Evolutionary conservation across 805 yeast species (phyloP), one percentile per base, ranked within the genome.

Genomic region (Candida glaebosa): DNA sequence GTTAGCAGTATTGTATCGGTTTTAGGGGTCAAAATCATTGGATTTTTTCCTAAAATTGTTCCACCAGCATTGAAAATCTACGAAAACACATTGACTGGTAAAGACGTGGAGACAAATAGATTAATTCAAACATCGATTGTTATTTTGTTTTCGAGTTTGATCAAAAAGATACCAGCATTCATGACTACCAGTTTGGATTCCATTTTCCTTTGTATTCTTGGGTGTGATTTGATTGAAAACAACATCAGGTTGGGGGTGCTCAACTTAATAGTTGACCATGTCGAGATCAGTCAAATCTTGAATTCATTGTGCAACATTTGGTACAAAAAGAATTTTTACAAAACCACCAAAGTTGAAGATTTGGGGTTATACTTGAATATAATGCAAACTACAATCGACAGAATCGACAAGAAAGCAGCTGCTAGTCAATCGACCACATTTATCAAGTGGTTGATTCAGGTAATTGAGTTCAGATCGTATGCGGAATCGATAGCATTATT

Each of bases 121-220:
- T 59, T 79, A 43, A 57, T 88, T 26, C 93, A 88, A 57, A 70
- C 87, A 12, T 78, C 97, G 0, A 73, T 83, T 12, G 63, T 87
- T 44, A 76, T 87, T 26, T 68, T 91, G 34, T 71, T 87, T 42
- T 81, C 96, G 4, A 77, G 89, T 34, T 71, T 87, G 54, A 67
- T 90, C 38, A 87, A 83, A 62, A 81, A 87, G 51, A 81, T 93
- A 49, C 97, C 99, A 26, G 82, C 86, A 8, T 91, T 91, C 57
- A 75, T 91, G 63, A 69, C 79, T 32, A 79, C 91, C 3, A 81
- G 80, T 50, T 67, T 88, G 53, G 75, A 72, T 39, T 80, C 80
- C 26, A 76, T 88, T 34, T 64, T 90, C 38, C 65, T 68, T 36
- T 69, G 82, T 3, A 66, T 85, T 20, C 75, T 85, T 47, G 67